phyloP scores from a whole-genome alignment of 192 early-diverging fungal species.

The Diversispora eburnea region DNA sequence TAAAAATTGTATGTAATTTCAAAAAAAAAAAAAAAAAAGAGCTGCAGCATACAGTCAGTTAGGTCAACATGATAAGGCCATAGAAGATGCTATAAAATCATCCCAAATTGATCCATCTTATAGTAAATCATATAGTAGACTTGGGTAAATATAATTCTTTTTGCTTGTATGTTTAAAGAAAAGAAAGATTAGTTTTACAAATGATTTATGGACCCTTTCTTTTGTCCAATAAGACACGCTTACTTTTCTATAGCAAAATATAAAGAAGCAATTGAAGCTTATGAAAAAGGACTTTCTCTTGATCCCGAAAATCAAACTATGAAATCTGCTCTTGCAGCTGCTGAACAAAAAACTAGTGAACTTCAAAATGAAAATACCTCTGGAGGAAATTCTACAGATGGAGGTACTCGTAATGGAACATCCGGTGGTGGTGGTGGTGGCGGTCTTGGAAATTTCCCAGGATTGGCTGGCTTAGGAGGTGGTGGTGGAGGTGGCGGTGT shows the following conservation, averaged over 20 bases:
- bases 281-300: slow-evolving; percentile 82
- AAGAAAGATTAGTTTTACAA: too few relatives aligned
- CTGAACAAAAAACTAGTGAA: slow-evolving; percentile 54
- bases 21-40: slow-evolving; percentile 44
- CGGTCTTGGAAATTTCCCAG: slow-evolving; percentile 28
- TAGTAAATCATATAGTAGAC: slow-evolving; percentile 88
- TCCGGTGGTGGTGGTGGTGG: slow-evolving; percentile 38
- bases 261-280: slow-evolving; percentile 82
- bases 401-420: slow-evolving; percentile 29
- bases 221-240: slow-evolving; percentile 59
- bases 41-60: slow-evolving; percentile 93
- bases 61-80: slow-evolving; percentile 80
- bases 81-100: slow-evolving; percentile 82
- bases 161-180: not conserved
- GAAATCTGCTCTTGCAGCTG: slow-evolving; percentile 68
- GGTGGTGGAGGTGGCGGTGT: slow-evolving; percentile 68
- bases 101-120: slow-evolving; percentile 84
- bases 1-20: not conserved
- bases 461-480: slow-evolving; percentile 38
- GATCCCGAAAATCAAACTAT: slow-evolving; percentile 82
- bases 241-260: slow-evolving; percentile 84
- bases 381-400: slow-evolving; percentile 20
- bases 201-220: not conserved
- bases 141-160: slow-evolving; percentile 56
- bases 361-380: slow-evolving; percentile 11